These are phyloP conservation scores for Lecanicillium sp. DNA, from an alignment of 2,329 filamentous ascomycete genomes.

Conservation along the genomic window DNA sequence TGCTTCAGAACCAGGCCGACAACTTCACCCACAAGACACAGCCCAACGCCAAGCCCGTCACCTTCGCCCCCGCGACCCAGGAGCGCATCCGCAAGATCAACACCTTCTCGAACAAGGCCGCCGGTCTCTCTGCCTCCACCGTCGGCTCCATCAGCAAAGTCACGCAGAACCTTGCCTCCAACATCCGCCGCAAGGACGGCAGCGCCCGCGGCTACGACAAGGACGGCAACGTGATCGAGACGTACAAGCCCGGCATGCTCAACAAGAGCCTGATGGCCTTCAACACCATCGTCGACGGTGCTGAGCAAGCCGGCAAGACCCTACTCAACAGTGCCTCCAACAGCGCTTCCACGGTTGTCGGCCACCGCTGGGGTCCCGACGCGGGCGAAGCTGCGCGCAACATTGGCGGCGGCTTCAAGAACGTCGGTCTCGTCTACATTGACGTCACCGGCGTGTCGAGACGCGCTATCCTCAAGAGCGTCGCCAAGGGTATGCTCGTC, in stretches of 20 bases:
- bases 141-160: slow-evolving; percentile 77
- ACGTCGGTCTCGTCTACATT: slow-evolving; percentile 94
- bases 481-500: slow-evolving; percentile 94
- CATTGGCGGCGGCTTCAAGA: slow-evolving; percentile 83
- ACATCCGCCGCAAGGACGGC: slow-evolving; percentile 48
- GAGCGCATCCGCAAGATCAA: slow-evolving; percentile 83
- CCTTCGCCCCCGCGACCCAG: slow-evolving; percentile 81
- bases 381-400: slow-evolving; percentile 71
- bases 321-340: slow-evolving; percentile 67
- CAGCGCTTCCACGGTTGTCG: slow-evolving; percentile 79
- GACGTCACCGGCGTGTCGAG: slow-evolving; percentile 90
- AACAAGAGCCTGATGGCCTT: slow-evolving; percentile 98
- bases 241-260: slow-evolving; percentile 82
- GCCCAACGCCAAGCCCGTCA: slow-evolving; percentile 73
- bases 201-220: slow-evolving; percentile 57
- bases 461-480: slow-evolving; percentile 84
- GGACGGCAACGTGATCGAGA: slow-evolving; percentile 57
- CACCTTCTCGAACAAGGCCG: slow-evolving; percentile 73
- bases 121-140: slow-evolving; percentile 75
- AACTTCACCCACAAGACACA: slow-evolving; percentile 74
- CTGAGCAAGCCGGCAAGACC: slow-evolving; percentile 78
- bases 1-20: slow-evolving; percentile 71
- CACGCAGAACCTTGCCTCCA: slow-evolving; percentile 85
- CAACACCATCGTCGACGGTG: slow-evolving; percentile 86
- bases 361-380: slow-evolving; percentile 83